Base-by-base conservation (phyloP, 768 basidiomycete genomes). In the Krasilnikovozyma curviuscula region DNA sequence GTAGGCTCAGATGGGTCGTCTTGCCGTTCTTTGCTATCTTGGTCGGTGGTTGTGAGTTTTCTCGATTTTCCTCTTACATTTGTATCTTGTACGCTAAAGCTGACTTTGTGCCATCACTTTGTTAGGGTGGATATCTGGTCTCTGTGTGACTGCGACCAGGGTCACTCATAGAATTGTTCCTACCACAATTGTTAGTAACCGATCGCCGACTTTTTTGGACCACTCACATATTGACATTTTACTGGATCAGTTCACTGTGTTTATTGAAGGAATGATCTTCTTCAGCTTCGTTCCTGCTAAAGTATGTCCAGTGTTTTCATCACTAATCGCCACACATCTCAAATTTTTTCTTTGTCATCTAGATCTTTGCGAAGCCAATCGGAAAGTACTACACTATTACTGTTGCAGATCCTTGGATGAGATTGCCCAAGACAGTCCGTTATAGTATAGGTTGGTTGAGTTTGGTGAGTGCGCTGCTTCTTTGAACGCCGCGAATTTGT, bases 401-500 rank as follows among this genome's bases (percentile, higher is more conserved):
- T n/a, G n/a, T n/a, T n/a, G n/a, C n/a, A n/a, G n/a, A n/a, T n/a
- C n/a, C n/a, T n/a, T n/a, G n/a, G n/a, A n/a, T n/a, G n/a, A 69
- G 57, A 46, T 60, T 76, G n/a, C 67, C 68, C 10, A 71, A 73
- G 46, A 23, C 55, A n/a, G 53, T 70, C 47, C 71, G 83, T 16
- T 68, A 83, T 35, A 59, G 70, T 7, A 59, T 80, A 31, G 84
- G 85, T 41, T 84, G 81, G 81, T 60, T 82, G 21, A 75, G 73
- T 51, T 73, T 89, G n/a, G n/a, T n/a, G n/a, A n/a, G n/a, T n/a
- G n/a, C n/a, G n/a, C n/a, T n/a, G n/a, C n/a, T n/a, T n/a, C n/a
- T n/a, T n/a, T n/a, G n/a, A n/a, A n/a, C n/a, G n/a, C n/a, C n/a
- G n/a, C n/a, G n/a, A n/a, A n/a, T n/a, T n/a, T n/a, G n/a, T n/a